phyloP scores from a whole-genome alignment of 208 protist genomes.

The Kentomonas sorsogonicus region DNA sequence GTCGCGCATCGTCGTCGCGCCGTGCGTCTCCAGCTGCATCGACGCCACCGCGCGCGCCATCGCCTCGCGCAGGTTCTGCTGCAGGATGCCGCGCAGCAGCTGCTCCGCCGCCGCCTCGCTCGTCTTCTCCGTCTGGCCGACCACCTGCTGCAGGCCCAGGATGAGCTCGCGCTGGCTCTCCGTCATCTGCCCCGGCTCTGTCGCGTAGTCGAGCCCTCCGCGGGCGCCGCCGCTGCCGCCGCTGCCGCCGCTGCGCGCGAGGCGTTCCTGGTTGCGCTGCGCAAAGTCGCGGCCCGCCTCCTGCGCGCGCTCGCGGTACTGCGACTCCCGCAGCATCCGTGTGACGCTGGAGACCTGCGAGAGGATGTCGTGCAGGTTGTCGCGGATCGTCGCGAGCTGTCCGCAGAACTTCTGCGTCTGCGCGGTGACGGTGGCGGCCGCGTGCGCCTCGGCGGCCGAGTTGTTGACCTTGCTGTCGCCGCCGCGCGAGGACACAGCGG shows the following conservation, averaged over 20 bases:
- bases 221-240: slow-evolving; percentile 10
- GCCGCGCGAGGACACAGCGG: slow-evolving; percentile 78
- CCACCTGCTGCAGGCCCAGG: slow-evolving; percentile 55
- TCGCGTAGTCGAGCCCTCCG: slow-evolving; percentile 11
- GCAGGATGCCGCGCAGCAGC: slow-evolving; percentile 57
- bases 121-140: slow-evolving; percentile 56
- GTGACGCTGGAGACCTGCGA: slow-evolving; percentile 64
- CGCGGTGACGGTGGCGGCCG: slow-evolving; percentile 49
- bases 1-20: slow-evolving; percentile 21
- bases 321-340: slow-evolving; percentile 72
- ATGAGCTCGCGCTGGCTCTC: slow-evolving; percentile 57
- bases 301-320: slow-evolving; percentile 67
- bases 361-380: slow-evolving; percentile 62
- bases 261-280: slow-evolving; percentile 58
- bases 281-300: slow-evolving; percentile 72
- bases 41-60: slow-evolving; percentile 62
- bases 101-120: slow-evolving; percentile 42
- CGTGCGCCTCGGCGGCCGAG: slow-evolving; percentile 58
- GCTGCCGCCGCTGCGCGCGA: slow-evolving; percentile 28
- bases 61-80: slow-evolving; percentile 58
- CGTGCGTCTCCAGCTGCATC: slow-evolving; percentile 41
- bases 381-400: slow-evolving; percentile 56
- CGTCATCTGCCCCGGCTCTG: slow-evolving; percentile 44
- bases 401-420: slow-evolving; percentile 77
- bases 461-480: slow-evolving; percentile 67